Evolutionary conservation across 2,329 filamentous ascomycete species (phyloP), one percentile per base, ranked within the genome.

Genomic region (Leptographium galeiforme): DNA sequence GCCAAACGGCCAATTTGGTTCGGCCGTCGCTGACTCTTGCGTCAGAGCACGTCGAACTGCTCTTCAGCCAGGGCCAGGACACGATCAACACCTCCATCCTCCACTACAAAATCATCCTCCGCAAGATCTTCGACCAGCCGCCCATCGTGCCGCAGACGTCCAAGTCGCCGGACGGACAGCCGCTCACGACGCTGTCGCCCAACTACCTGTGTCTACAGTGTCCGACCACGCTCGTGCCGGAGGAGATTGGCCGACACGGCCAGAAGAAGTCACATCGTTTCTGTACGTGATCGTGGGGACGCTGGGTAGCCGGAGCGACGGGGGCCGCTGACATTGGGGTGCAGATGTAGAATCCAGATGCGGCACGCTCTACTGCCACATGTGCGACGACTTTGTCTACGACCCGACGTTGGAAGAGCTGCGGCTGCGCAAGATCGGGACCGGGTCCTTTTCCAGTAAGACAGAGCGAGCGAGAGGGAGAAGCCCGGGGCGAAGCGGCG

Each of bases 331-430:
- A 57, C 62, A 25, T 25, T 25, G 25, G 58, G 58, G 53, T 19
- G 4, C 60, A 89, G 86, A 85, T 63, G 84, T 90, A 41, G 87
- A 93, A 63, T 91, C 87, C 30, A 75, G 82, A 55, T 84, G 78
- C 59, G 87, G 87, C 41, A 77, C 81, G 50, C 70, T 93, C 8
- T 91, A 85, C 67, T 93, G 87, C 66, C 84, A 89, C 59, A 82
- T 88, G 64, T 93, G 87, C 64, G 79, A 86, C 63, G 87, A 93
- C 64, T 82, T 88, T 58, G 83, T 93, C 36, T 91, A 87, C 75
- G 87, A 93, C 60, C 85, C 86, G 7, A 86, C 84, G 7, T 72
- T 93, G 6, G 87, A 93, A 63, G 83, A 86, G 51, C 76, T 89
- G 53, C 77, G 87, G 56, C 69, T 87, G 44, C 76, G 82, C 54